phyloP scores from a whole-genome alignment of 2,329 filamentous ascomycete species.

The Colletotrichum falcatum region DNA sequence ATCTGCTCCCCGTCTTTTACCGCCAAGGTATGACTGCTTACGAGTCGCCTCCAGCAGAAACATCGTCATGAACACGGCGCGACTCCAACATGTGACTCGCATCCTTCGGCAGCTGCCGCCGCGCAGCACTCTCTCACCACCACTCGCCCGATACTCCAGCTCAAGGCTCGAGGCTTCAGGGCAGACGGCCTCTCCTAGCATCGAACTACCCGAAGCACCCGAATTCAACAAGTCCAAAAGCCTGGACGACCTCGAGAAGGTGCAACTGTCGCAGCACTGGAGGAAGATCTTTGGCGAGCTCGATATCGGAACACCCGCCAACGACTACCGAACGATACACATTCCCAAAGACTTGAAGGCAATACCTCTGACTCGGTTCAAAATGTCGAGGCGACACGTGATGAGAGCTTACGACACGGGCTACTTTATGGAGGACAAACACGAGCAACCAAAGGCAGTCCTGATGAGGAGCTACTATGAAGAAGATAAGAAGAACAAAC shows the following conservation, averaged over 20 bases:
- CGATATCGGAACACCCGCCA: slow-evolving; percentile 8
- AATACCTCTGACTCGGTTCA: neutral
- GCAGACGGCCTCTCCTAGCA: neutral
- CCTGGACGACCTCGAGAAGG: neutral
- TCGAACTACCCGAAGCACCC: neutral
- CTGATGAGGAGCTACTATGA: slow-evolving; percentile 8
- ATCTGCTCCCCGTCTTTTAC: neutral
- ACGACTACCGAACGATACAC: neutral
- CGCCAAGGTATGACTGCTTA: slow-evolving; percentile 15
- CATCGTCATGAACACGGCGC: slow-evolving; percentile 25
- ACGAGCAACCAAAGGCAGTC: slow-evolving; percentile 16
- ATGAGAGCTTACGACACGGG: slow-evolving; percentile 13
- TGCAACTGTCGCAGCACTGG: neutral
- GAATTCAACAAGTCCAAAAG: neutral
- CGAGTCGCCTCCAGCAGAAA: neutral
- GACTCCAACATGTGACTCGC: slow-evolving; percentile 22
- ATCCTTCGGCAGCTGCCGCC: slow-evolving; percentile 12
- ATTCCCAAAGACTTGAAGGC: neutral
- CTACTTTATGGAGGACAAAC: neutral
- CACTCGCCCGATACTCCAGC: neutral
- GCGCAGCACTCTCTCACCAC: neutral
- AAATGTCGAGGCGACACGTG: slow-evolving; percentile 5
- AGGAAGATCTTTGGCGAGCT: slow-evolving; percentile 9
- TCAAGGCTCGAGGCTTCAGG: neutral
- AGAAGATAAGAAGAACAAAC: slow-evolving; percentile 16